Evolutionary conservation across 78 protist genomes (phyloP).

Genomic region (Cavenderia fasciculata): DNA sequence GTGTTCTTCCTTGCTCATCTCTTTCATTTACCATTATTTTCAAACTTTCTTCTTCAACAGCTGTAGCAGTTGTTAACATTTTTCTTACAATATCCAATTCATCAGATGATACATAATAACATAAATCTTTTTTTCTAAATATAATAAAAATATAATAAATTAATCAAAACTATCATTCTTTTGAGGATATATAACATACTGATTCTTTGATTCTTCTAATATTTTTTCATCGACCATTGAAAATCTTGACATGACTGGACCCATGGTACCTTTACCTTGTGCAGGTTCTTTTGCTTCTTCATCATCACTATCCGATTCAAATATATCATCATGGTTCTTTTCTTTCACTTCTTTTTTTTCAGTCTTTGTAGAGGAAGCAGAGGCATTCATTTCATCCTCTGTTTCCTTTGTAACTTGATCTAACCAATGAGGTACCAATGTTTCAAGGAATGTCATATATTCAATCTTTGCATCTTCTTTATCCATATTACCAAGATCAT

Average conservation of each 20-base stretch:
- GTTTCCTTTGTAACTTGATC: not conserved
- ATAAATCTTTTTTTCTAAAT: conserved; percentile 14
- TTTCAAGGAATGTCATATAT: conserved; percentile 19
- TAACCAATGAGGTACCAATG: conserved; percentile 33
- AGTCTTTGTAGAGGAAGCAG: conserved; percentile 7
- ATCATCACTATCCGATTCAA: conserved; percentile 6
- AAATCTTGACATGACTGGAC: conserved; percentile 63
- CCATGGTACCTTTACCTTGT: conserved; percentile 5
- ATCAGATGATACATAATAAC: conserved; percentile 26
- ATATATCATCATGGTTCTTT: not conserved
- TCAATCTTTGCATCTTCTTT: conserved; percentile 45
- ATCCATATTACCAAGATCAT: conserved; percentile 3
- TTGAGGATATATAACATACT: not conserved
- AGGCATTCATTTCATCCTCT: not conserved
- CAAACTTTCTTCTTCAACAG: not conserved
- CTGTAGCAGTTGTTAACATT: too few relatives aligned
- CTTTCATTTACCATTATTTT: conserved; percentile 1
- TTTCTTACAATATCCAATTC: conserved; percentile 18
- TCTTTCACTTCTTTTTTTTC: not conserved
- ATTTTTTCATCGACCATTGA: conserved; percentile 16
- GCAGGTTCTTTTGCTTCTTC: conserved; percentile 6
- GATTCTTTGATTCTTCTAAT: not conserved
- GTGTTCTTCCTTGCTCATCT: conserved; percentile 43
- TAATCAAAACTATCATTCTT: too few relatives aligned
- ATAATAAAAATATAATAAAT: too few relatives aligned